Evolutionary conservation across 1,284 basidiomycete genomes (phyloP).

Genomic region (Cryptococcus maquisensis): DNA sequence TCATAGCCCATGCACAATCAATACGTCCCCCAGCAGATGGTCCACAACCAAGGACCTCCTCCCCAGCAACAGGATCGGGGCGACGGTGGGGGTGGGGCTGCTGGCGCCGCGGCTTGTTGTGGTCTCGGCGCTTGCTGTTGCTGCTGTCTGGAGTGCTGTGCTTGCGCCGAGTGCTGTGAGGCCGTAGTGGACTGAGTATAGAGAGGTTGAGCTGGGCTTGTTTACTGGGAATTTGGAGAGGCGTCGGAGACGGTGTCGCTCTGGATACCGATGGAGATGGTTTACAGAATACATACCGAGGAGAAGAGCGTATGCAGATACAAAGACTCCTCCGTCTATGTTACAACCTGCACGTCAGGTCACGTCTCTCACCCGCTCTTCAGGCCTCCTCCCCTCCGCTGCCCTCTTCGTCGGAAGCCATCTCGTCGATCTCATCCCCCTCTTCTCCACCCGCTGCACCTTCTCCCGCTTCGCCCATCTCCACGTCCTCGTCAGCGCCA

Average conservation of each 20-base stretch:
- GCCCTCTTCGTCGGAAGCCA: neutral
- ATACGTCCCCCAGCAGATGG: slow-evolving; percentile 7
- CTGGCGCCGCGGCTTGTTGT: slow-evolving; percentile 15
- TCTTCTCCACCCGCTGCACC: slow-evolving; percentile 1
- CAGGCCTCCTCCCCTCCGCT: neutral
- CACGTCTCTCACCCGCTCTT: neutral
- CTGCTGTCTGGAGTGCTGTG: slow-evolving; percentile 8
- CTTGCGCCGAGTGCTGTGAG: neutral
- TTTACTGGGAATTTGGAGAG: too few relatives aligned
- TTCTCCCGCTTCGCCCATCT: slow-evolving; percentile 11
- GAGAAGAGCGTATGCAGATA: neutral
- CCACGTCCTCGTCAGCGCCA: slow-evolving; percentile 22
- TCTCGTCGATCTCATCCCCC: neutral
- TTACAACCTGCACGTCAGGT: neutral
- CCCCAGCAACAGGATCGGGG: slow-evolving; percentile 11
- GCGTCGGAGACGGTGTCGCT: too few relatives aligned
- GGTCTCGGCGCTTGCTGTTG: slow-evolving; percentile 9
- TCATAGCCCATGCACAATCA: slow-evolving; percentile 5
- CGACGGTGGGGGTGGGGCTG: slow-evolving; percentile 5
- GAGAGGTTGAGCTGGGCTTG: neutral
- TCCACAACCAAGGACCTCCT: slow-evolving; percentile 2
- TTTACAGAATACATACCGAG: neutral
- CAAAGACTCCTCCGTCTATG: too few relatives aligned
- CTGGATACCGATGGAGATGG: neutral
- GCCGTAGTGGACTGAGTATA: neutral